Conservation (phyloP, 2,329 filamentous ascomycete genomes). For the Calonectria pteridis region DNA sequence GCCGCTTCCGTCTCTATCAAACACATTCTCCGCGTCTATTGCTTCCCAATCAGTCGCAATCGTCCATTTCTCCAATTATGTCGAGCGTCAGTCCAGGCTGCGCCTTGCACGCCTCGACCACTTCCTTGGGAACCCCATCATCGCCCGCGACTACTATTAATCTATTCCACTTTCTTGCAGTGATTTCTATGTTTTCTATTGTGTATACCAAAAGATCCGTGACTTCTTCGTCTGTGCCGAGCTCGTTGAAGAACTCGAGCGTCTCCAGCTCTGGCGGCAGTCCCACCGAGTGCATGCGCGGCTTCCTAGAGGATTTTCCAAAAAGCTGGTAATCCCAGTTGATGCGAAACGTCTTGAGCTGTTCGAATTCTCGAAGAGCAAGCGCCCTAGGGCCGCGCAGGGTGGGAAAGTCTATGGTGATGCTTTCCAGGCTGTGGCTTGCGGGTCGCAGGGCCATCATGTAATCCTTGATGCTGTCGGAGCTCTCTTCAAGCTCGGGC, state of each 20-base stretch:
- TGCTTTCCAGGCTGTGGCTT: conserved; percentile 56
- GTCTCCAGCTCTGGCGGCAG: conserved; percentile 60
- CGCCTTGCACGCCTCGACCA: conserved; percentile 51
- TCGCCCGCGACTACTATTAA: conserved; percentile 54
- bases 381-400: conserved; percentile 56
- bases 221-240: conserved; percentile 62
- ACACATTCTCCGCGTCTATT: not conserved
- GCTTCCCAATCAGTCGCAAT: not conserved
- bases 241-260: conserved; percentile 59
- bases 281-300: conserved; percentile 60
- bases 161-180: conserved; percentile 53
- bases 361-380: conserved; percentile 57
- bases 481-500: conserved; percentile 60
- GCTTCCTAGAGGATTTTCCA: conserved; percentile 57
- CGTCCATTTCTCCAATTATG: conserved; percentile 44
- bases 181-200: conserved; percentile 53
- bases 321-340: conserved; percentile 64
- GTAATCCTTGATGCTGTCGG: conserved; percentile 61
- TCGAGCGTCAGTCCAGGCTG: conserved; percentile 49
- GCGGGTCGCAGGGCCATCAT: conserved; percentile 57
- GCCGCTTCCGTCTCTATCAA: not conserved
- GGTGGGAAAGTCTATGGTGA: conserved; percentile 59
- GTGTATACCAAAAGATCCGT: conserved; percentile 58
- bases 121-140: conserved; percentile 48
- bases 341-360: conserved; percentile 55